These are phyloP conservation scores for Cladosporium austrohemisphaericum DNA, from an alignment of 2,329 filamentous ascomycete species.

Conservation along the genomic window DNA sequence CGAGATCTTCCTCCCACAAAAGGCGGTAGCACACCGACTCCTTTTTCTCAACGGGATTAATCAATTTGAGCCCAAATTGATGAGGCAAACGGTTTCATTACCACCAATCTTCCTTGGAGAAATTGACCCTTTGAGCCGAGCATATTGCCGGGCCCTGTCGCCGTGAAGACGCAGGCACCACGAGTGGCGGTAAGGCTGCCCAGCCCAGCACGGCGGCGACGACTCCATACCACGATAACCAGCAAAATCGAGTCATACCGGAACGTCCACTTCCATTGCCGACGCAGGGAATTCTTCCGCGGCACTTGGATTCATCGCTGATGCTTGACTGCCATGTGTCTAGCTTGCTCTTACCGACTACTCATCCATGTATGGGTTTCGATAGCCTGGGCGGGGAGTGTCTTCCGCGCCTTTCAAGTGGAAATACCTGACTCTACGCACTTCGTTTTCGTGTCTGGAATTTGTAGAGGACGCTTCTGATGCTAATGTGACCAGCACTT, in stretches of 20 bases:
- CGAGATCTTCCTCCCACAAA: not conserved
- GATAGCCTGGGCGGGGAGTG: too few species aligned
- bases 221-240: not conserved
- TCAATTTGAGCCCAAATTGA: slow-evolving; percentile 9
- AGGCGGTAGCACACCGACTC: slow-evolving; percentile 14
- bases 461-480: too few species aligned
- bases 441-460: too few species aligned
- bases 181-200: slow-evolving; percentile 9
- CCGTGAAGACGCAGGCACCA: slow-evolving; percentile 10
- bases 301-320: not conserved
- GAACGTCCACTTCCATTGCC: not conserved
- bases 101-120: not conserved
- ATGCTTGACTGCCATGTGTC: slow-evolving; percentile 4
- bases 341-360: slow-evolving; percentile 9
- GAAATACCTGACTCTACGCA: too few species aligned
- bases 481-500: too few species aligned
- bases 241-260: slow-evolving; percentile 8
- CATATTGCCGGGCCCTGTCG: not conserved
- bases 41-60: slow-evolving; percentile 1
- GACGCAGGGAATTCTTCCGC: slow-evolving; percentile 1
- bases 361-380: too few species aligned
- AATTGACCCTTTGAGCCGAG: not conserved
- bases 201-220: slow-evolving; percentile 1
- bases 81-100: slow-evolving; percentile 6
- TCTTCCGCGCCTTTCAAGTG: too few species aligned